phyloP scores from a whole-genome alignment of 2,329 filamentous ascomycete genomes.

The Sclerotinia sclerotiorum region DNA sequence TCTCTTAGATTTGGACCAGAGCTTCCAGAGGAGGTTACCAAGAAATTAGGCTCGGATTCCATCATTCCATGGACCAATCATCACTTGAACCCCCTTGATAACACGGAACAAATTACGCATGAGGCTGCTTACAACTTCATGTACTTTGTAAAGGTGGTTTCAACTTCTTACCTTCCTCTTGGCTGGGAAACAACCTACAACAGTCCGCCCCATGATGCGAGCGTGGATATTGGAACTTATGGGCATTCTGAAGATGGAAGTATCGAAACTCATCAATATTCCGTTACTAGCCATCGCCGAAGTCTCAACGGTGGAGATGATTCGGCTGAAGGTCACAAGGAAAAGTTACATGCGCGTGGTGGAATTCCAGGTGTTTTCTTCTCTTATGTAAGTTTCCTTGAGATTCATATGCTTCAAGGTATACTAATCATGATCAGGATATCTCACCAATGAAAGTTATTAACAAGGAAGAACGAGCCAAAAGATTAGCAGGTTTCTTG shows the following conservation, averaged over 20 bases:
- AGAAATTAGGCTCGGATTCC: slow-evolving; percentile 57
- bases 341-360: slow-evolving; percentile 82
- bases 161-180: slow-evolving; percentile 89
- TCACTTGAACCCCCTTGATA: slow-evolving; percentile 88
- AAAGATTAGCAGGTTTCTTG: slow-evolving; percentile 88
- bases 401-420: neutral
- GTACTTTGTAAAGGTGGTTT: slow-evolving; percentile 99
- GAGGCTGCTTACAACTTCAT: slow-evolving; percentile 94
- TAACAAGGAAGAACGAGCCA: slow-evolving; percentile 86
- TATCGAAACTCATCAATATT: slow-evolving; percentile 97
- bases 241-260: slow-evolving; percentile 70
- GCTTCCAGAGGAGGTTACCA: slow-evolving; percentile 68
- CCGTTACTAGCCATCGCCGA: slow-evolving; percentile 93
- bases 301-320: slow-evolving; percentile 83
- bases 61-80: slow-evolving; percentile 76
- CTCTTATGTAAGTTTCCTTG: slow-evolving; percentile 72
- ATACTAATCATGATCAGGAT: slow-evolving; percentile 55
- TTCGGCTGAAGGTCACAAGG: slow-evolving; percentile 82
- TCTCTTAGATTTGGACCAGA: slow-evolving; percentile 90
- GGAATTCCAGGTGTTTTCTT: slow-evolving; percentile 99
- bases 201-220: slow-evolving; percentile 48
- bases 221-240: slow-evolving; percentile 65
- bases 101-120: slow-evolving; percentile 70
- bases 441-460: slow-evolving; percentile 99
- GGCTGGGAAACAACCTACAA: slow-evolving; percentile 66